phyloP scores from a whole-genome alignment of 148 eudicot genomes.

The Chenopodium formosanum region DNA sequence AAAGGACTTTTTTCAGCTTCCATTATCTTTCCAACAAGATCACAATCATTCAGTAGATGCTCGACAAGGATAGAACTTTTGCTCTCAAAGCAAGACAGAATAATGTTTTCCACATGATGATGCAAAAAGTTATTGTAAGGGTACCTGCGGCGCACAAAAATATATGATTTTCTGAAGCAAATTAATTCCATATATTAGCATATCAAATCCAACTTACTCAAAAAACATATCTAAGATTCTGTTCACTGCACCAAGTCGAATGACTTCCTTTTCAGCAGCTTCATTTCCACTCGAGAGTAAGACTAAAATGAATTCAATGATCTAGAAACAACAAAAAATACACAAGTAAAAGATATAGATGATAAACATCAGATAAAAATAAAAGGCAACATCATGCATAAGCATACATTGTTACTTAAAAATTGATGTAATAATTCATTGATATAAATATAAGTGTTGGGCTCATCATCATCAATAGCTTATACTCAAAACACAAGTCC shows the following conservation, averaged over 20 bases:
- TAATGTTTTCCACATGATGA: conserved; percentile 76
- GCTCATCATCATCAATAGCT: not conserved
- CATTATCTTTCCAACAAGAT: conserved; percentile 76
- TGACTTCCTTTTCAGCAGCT: conserved; percentile 86
- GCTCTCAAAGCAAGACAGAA: conserved; percentile 79
- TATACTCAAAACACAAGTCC: not conserved
- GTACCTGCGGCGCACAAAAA: conserved; percentile 51
- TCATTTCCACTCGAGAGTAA: conserved; percentile 71
- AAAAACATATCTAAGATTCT: conserved; percentile 75
- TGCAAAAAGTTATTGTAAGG: conserved; percentile 96
- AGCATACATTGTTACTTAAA: not conserved
- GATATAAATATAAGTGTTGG: not conserved
- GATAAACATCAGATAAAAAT: not conserved
- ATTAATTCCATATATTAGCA: not conserved
- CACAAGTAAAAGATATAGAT: not conserved
- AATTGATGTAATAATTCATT: no score
- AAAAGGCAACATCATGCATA: not conserved
- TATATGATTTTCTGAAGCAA: conserved; percentile 8
- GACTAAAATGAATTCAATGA: conserved; percentile 87
- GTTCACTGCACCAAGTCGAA: conserved; percentile 77
- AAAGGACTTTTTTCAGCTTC: conserved; percentile 68
- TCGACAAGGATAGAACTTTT: conserved; percentile 61
- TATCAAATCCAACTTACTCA: conserved; percentile 49
- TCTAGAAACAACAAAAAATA: conserved; percentile 41
- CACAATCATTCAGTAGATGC: conserved; percentile 83